These are phyloP conservation scores for Arthrinium phaeospermum DNA, from an alignment of 2,329 filamentous ascomycete species.

Conservation along the genomic window DNA sequence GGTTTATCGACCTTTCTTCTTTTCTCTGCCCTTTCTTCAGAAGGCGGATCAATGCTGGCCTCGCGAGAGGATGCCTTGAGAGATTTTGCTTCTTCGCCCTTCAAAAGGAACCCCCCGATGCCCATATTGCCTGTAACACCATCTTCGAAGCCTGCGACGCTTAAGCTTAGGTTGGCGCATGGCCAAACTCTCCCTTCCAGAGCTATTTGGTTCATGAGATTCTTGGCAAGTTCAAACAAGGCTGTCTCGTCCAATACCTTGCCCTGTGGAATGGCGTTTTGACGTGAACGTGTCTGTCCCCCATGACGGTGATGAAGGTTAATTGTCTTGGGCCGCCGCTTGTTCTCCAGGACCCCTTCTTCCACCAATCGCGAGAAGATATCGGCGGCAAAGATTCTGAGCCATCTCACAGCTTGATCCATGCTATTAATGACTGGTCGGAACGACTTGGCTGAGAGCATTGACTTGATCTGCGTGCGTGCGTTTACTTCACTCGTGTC, in stretches of 20 bases:
- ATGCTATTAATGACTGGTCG: conserved; percentile 78
- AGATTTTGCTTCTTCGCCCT: conserved; percentile 68
- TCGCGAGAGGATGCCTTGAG: conserved; percentile 47
- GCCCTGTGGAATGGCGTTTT: conserved; percentile 77
- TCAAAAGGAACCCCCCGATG: conserved; percentile 85
- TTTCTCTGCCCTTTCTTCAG: conserved; percentile 45
- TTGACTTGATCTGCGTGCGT: conserved; percentile 92
- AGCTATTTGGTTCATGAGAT: conserved; percentile 77
- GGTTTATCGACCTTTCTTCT: conserved; percentile 52
- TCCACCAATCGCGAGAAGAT: conserved; percentile 90
- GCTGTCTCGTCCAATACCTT: conserved; percentile 73
- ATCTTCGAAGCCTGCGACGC: conserved; percentile 92
- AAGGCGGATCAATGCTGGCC: conserved; percentile 33
- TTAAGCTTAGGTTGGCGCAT: conserved; percentile 86
- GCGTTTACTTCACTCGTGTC: conserved; percentile 89
- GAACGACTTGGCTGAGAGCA: conserved; percentile 97
- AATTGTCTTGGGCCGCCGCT: conserved; percentile 82
- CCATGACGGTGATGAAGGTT: conserved; percentile 82
- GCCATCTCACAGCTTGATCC: conserved; percentile 83
- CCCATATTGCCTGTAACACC: conserved; percentile 82
- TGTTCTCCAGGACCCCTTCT: conserved; percentile 88
- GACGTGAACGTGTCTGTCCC: conserved; percentile 75
- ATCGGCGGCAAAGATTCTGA: conserved; percentile 89
- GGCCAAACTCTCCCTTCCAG: conserved; percentile 85
- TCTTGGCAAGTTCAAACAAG: conserved; percentile 78